phyloP scores from a whole-genome alignment of 1,284 basidiomycete genomes.

The Ustilago nuda region DNA sequence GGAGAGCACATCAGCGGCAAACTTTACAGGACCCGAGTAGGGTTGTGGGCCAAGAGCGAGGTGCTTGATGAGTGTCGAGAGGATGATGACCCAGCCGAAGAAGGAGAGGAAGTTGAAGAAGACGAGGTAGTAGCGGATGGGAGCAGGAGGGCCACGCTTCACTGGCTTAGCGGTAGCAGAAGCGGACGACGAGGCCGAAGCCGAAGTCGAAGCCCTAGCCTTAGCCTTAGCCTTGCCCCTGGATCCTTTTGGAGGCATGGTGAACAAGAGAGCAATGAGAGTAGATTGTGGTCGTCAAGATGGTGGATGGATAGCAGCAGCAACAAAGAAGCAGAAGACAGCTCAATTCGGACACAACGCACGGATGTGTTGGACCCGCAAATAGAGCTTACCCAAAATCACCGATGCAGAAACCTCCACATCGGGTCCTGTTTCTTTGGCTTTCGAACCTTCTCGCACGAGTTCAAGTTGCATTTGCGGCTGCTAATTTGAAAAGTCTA shows the following conservation, averaged over 20 bases:
- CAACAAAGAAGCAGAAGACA: background rate
- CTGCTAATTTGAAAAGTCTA: background rate
- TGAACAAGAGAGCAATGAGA: constrained; percentile 5
- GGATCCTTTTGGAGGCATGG: constrained; percentile 44
- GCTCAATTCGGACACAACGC: constrained; percentile 1
- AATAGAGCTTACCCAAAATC: background rate
- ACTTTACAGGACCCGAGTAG: constrained; percentile 35
- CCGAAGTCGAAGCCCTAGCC: constrained; percentile 13
- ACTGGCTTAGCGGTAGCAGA: constrained; percentile 25
- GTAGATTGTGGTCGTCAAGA: constrained; percentile 3
- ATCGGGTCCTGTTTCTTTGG: background rate
- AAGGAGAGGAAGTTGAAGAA: constrained; percentile 61
- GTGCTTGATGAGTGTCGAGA: constrained; percentile 59
- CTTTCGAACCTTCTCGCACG: background rate
- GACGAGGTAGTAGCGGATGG: constrained; percentile 52
- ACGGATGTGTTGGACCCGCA: constrained; percentile 18
- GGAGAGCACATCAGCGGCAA: constrained; percentile 36
- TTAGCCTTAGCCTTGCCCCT: constrained; percentile 27
- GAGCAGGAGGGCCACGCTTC: constrained; percentile 35
- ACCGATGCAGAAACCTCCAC: constrained; percentile 1
- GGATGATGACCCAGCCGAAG: constrained; percentile 61
- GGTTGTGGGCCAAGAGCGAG: constrained; percentile 51
- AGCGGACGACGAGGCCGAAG: constrained; percentile 17
- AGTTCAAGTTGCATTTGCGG: background rate
- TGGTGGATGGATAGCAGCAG: background rate